Conservation (phyloP, 1,284 basidiomycete species). For the Tilletia setariae region DNA sequence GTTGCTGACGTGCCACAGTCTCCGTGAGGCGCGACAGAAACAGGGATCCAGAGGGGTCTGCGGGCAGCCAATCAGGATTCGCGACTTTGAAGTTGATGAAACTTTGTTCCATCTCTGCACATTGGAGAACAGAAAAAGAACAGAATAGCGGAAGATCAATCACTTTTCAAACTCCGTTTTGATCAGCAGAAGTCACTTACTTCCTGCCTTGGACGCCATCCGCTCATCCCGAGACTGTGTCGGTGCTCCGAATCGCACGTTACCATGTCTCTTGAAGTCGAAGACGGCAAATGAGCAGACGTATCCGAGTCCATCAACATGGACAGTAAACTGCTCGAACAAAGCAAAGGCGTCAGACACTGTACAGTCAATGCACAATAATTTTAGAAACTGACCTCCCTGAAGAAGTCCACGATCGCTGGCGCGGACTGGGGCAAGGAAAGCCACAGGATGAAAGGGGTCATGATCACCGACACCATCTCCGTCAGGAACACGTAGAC, state of each 20-base stretch:
- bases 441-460: constrained; percentile 89
- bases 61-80: constrained; percentile 89
- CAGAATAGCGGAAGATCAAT: neutral
- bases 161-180: constrained; percentile 17
- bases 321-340: constrained; percentile 73
- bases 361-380: neutral
- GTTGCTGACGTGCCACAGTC: constrained; percentile 52
- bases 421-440: constrained; percentile 83
- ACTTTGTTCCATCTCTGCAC: constrained; percentile 84
- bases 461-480: constrained; percentile 82
- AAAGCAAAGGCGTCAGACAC: neutral
- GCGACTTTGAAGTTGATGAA: constrained; percentile 89
- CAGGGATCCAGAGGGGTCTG: constrained; percentile 76
- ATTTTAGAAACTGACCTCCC: constrained; percentile 27
- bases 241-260: constrained; percentile 68
- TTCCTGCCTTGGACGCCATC: constrained; percentile 79
- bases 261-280: constrained; percentile 77
- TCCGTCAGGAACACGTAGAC: constrained; percentile 75
- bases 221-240: constrained; percentile 66
- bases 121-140: neutral
- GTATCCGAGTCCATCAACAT: constrained; percentile 91
- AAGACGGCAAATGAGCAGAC: constrained; percentile 98
- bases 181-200: neutral
- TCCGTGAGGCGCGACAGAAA: constrained; percentile 80
- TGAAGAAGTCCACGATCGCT: constrained; percentile 46